These are phyloP conservation scores for Gnetum montanum DNA, from an alignment of 75 land plant genomes.

Conservation along the genomic window DNA sequence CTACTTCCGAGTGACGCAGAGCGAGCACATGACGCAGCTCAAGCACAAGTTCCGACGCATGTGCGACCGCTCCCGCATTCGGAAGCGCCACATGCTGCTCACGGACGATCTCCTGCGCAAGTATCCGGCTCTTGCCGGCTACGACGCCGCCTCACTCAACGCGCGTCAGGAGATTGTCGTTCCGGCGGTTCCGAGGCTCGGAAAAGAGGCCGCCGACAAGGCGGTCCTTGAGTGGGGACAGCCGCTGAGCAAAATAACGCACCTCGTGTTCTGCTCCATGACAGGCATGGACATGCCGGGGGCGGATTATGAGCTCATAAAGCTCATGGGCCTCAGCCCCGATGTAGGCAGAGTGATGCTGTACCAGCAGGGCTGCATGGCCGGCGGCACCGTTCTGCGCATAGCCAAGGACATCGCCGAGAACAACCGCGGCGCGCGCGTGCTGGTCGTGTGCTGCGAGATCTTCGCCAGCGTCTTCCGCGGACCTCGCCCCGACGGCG, in stretches of 20 bases:
- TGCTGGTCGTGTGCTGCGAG: conserved; percentile 38
- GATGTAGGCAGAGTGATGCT: conserved; percentile 14
- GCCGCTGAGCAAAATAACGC: conserved; percentile 12
- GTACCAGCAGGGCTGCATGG: conserved; percentile 43
- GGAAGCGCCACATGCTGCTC: not conserved
- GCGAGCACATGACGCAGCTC: conserved; percentile 30
- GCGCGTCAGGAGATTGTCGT: conserved; percentile 26
- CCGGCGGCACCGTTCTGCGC: conserved; percentile 13
- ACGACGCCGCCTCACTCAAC: conserved; percentile 9
- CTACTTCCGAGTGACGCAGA: conserved; percentile 36
- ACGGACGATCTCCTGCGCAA: not conserved
- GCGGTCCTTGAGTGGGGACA: conserved; percentile 43
- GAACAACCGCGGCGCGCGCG: conserved; percentile 17
- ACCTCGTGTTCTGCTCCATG: conserved; percentile 14
- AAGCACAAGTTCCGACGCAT: conserved; percentile 42
- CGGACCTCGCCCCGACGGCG: conserved; percentile 23
- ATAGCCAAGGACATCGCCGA: not conserved
- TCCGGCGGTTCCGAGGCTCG: conserved; percentile 28
- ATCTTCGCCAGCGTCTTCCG: conserved; percentile 31
- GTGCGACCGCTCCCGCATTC: not conserved
- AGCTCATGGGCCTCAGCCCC: conserved; percentile 17
- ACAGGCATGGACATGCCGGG: conserved; percentile 21
- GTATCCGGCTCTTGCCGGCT: conserved; percentile 6
- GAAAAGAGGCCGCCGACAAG: conserved; percentile 18
- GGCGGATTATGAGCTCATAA: conserved; percentile 10